Evolutionary conservation across 768 basidiomycete genomes (phyloP).

Genomic region (Dictyophora rubrovolvata): DNA sequence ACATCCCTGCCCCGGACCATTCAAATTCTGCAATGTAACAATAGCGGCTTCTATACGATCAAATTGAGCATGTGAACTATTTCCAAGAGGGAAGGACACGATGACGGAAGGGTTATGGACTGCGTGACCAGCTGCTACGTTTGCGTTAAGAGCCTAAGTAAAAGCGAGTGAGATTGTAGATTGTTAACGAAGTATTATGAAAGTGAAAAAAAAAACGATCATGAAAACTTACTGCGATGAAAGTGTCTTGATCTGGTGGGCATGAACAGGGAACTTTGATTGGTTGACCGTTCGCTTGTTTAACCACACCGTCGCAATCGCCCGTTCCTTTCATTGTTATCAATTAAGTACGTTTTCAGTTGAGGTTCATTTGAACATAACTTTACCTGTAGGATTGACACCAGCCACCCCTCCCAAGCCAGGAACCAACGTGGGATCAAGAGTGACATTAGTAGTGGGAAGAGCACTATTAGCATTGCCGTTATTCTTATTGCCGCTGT

Average conservation of each 20-base stretch:
- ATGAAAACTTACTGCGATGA: background rate
- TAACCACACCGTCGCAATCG: constrained; percentile 28
- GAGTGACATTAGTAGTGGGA: background rate
- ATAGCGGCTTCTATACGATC: constrained; percentile 49
- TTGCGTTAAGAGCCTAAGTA: constrained; percentile 27
- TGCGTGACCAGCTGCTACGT: constrained; percentile 51
- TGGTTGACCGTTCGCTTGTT: constrained; percentile 20
- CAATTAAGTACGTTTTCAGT: background rate
- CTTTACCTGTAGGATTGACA: constrained; percentile 48
- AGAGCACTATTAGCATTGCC: too few relatives aligned
- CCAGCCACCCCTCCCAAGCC: constrained; percentile 47
- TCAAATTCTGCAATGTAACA: constrained; percentile 63
- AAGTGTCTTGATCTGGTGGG: constrained; percentile 15
- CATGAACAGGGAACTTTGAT: constrained; percentile 27
- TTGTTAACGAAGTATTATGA: too few relatives aligned
- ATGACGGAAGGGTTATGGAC: constrained; percentile 53
- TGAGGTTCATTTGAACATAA: background rate
- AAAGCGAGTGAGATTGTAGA: background rate
- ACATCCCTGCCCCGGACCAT: constrained; percentile 58
- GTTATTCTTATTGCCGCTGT: background rate
- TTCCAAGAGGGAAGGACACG: constrained; percentile 54
- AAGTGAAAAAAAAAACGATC: background rate
- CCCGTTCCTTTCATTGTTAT: constrained; percentile 20
- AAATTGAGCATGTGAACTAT: constrained; percentile 39
- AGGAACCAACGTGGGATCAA: constrained; percentile 36